Evolutionary conservation across 805 yeast species (phyloP), one percentile per base, ranked within the genome.

Genomic region (Saccharomyces kudriavzevii): DNA sequence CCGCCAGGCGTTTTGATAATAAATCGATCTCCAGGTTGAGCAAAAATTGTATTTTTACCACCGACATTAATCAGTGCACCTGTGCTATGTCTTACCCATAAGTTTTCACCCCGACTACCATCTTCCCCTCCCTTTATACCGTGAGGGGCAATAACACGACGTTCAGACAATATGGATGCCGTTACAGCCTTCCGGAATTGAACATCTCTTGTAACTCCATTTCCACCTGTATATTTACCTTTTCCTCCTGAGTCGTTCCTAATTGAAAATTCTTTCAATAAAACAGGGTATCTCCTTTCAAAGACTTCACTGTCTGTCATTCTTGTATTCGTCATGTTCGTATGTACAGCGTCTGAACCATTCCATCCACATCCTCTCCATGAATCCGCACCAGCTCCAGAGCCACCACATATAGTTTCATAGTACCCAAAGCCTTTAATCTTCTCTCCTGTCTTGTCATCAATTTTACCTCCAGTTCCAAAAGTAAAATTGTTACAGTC

Each of bases 391-490:
- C 81, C 80, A 2, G 97, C 97, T 49, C 97, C 97, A 47, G 90
- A 87, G 0, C 97, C 97, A 55, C 97, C 97, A 54, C 96, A 94
- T 56, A 91, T 89, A 0, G 97, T 91, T 67, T 90, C 97, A 67
- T 90, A 90, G 68, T 90, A 90, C 0, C 97, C 96, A 68, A 89
- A 89, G 0, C 91, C 89, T 8, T 76, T 70, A 69, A 77, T 74
- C 8, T 51, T 50, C 6, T 56, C 60, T 56, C 81, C 63, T 65
- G 83, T 73, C 70, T 76, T 65, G 10, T 70, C 71, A 53, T 69
- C 72, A 54, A 79, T 78, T 48, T 89, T 92, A 58, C 84, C 88
- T 56, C 85, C 88, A 27, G 79, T 81, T 25, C 97, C 97, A 74
- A 91, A 92, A 0, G 97, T 91, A 61, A 92, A 81, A 70, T 92